A percentile compares a stretch with the other conserved stretches of the same genome.
Evolutionary conservation across 768 basidiomycete species (phyloP).

Genomic region (Exidia glandulosa): DNA sequence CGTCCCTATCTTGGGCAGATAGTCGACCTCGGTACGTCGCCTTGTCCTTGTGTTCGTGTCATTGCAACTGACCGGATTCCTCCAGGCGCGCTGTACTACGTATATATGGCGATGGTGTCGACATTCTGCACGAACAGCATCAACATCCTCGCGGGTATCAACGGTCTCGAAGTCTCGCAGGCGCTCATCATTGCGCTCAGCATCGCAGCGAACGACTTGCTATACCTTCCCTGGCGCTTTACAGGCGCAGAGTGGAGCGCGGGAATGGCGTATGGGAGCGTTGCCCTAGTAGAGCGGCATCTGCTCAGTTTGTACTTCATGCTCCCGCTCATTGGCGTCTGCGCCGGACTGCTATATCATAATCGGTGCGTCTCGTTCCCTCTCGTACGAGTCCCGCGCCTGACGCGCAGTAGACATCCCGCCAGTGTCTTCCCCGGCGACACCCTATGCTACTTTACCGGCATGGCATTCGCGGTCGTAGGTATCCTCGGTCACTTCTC

Average conservation of each 20-base stretch:
- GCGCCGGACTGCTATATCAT: slow-evolving; percentile 82
- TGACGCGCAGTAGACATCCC: too few species aligned
- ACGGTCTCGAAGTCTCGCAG: slow-evolving; percentile 92
- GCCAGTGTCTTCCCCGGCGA: slow-evolving; percentile 92
- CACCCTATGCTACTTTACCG: slow-evolving; percentile 93
- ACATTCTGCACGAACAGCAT: slow-evolving; percentile 97
- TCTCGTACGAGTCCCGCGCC: not conserved
- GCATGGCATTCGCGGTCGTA: slow-evolving; percentile 98
- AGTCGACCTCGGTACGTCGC: slow-evolving; percentile 80
- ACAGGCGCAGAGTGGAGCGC: slow-evolving; percentile 67
- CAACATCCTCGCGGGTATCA: slow-evolving; percentile 97
- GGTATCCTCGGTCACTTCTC: slow-evolving; percentile 97
- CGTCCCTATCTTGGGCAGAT: slow-evolving; percentile 63
- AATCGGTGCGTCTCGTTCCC: slow-evolving; percentile 56
- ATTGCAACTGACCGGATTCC: too few species aligned
- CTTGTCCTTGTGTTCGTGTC: too few species aligned
- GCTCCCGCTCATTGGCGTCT: slow-evolving; percentile 87
- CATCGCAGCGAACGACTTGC: slow-evolving; percentile 80
- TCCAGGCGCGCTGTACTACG: slow-evolving; percentile 84
- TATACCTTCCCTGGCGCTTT: slow-evolving; percentile 89
- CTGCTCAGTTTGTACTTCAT: slow-evolving; percentile 96
- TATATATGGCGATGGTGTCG: slow-evolving; percentile 92
- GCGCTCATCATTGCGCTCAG: slow-evolving; percentile 86
- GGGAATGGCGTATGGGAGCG: slow-evolving; percentile 77
- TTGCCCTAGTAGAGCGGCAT: slow-evolving; percentile 82